Percentiles rank a stretch among this genome's conserved stretches.
phyloP scores from a whole-genome alignment of 2,329 filamentous ascomycete species.

The Monilinia polystroma region DNA sequence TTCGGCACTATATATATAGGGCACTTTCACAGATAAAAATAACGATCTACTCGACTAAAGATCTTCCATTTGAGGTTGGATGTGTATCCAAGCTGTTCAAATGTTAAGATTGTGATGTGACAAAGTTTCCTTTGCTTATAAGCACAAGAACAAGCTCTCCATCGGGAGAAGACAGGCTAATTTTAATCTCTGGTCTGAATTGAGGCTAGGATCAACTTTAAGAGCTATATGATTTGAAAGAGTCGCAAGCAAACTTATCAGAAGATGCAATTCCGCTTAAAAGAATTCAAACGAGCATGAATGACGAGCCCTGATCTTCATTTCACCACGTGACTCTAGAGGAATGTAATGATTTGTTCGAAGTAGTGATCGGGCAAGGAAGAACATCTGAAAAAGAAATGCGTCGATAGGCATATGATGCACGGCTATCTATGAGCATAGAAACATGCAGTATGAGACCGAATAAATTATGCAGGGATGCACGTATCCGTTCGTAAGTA shows the following conservation, averaged over 20 bases:
- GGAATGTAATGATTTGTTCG: too few species aligned
- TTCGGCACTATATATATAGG: too few species aligned
- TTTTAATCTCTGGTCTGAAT: background rate
- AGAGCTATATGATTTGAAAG: background rate
- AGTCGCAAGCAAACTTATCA: background rate
- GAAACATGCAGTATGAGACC: background rate
- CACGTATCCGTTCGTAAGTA: constrained; percentile 3
- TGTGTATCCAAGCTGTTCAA: too few species aligned
- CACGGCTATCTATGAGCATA: background rate
- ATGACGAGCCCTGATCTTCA: background rate
- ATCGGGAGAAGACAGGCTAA: background rate
- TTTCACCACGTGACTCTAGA: too few species aligned
- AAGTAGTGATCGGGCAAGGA: too few species aligned
- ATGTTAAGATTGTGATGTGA: background rate
- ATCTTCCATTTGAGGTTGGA: too few species aligned
- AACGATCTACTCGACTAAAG: too few species aligned
- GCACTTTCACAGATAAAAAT: too few species aligned
- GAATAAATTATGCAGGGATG: background rate
- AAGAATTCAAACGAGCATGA: background rate
- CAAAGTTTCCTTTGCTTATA: too few species aligned
- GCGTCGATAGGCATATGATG: background rate
- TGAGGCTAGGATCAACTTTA: too few species aligned
- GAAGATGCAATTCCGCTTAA: background rate
- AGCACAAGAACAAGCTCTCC: background rate
- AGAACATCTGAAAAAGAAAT: too few species aligned